Percentiles rank a stretch among this genome's conserved stretches.
phyloP scores from a whole-genome alignment of 192 early-diverging fungal genomes.

The Coemansia sp. region DNA sequence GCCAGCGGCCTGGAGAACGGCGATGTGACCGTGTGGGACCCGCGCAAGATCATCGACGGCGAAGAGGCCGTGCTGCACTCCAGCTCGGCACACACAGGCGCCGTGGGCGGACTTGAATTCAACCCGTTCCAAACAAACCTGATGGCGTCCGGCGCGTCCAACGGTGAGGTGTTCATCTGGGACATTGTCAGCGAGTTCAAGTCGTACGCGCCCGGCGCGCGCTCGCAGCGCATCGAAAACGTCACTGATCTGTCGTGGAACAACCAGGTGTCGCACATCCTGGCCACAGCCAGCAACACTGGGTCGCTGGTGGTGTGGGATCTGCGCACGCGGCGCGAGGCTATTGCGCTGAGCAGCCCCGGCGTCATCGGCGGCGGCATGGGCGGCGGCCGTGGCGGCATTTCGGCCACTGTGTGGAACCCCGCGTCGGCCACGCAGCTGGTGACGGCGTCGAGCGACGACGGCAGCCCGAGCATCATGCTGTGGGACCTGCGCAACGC shows the following conservation, averaged over 20 bases:
- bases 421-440: slow-evolving; percentile 93
- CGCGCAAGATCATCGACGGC: slow-evolving; percentile 65
- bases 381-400: slow-evolving; percentile 63
- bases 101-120: slow-evolving; percentile 89
- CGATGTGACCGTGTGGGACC: slow-evolving; percentile 85
- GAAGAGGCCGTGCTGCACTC: slow-evolving; percentile 60
- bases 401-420: slow-evolving; percentile 87
- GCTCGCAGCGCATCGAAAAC: slow-evolving; percentile 82
- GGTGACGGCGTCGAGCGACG: slow-evolving; percentile 89
- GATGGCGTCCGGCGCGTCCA: slow-evolving; percentile 81
- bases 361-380: slow-evolving; percentile 48
- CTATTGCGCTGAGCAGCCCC: slow-evolving; percentile 66
- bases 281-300: slow-evolving; percentile 86
- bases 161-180: slow-evolving; percentile 95
- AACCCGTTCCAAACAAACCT: slow-evolving; percentile 83
- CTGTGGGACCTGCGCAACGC: slow-evolving; percentile 98
- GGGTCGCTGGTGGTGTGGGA: slow-evolving; percentile 97
- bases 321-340: slow-evolving; percentile 79
- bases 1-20: slow-evolving; percentile 96
- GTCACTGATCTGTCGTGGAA: slow-evolving; percentile 93
- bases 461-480: slow-evolving; percentile 78
- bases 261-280: slow-evolving; percentile 84
- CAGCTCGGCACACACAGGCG: slow-evolving; percentile 76
- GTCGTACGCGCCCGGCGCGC: slow-evolving; percentile 82
- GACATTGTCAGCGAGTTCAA: slow-evolving; percentile 84